Conservation (phyloP, 805 yeast species). For the Ogataea neopini region DNA sequence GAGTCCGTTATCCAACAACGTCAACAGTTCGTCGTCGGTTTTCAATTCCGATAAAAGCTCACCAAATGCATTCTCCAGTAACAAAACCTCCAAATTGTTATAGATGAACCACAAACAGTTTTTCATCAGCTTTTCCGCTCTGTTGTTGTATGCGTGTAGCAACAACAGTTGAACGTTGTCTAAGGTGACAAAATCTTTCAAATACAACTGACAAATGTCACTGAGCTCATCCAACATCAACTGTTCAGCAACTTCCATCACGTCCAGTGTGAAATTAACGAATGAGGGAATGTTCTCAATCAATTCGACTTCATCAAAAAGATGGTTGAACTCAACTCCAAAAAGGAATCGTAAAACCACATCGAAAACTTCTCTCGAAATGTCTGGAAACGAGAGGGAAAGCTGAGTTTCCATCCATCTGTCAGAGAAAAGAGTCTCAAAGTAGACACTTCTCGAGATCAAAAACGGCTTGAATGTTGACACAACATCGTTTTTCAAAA, state of each 20-base stretch:
- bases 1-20: slow-evolving; percentile 34
- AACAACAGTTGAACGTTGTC: slow-evolving; percentile 63
- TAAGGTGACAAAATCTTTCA: slow-evolving; percentile 54
- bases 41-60: slow-evolving; percentile 33
- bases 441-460: slow-evolving; percentile 58
- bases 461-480: slow-evolving; percentile 54
- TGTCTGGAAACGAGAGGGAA: slow-evolving; percentile 39
- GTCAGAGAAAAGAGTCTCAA: slow-evolving; percentile 55
- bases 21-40: slow-evolving; percentile 17
- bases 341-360: slow-evolving; percentile 56
- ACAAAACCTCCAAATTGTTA: slow-evolving; percentile 60
- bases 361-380: slow-evolving; percentile 44
- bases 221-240: slow-evolving; percentile 60
- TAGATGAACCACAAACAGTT: slow-evolving; percentile 69
- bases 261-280: slow-evolving; percentile 54
- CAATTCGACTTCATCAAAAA: slow-evolving; percentile 38
- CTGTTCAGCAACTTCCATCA: slow-evolving; percentile 64
- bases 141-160: slow-evolving; percentile 50
- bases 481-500: slow-evolving; percentile 48
- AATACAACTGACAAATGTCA: slow-evolving; percentile 57
- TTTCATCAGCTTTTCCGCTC: slow-evolving; percentile 55
- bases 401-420: slow-evolving; percentile 47
- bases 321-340: slow-evolving; percentile 47
- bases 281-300: slow-evolving; percentile 39
- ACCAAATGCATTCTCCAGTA: slow-evolving; percentile 47